Base-by-base conservation (phyloP, 176 grass and related monocot species). In the Rhipidocladum racemiflorum region DNA sequence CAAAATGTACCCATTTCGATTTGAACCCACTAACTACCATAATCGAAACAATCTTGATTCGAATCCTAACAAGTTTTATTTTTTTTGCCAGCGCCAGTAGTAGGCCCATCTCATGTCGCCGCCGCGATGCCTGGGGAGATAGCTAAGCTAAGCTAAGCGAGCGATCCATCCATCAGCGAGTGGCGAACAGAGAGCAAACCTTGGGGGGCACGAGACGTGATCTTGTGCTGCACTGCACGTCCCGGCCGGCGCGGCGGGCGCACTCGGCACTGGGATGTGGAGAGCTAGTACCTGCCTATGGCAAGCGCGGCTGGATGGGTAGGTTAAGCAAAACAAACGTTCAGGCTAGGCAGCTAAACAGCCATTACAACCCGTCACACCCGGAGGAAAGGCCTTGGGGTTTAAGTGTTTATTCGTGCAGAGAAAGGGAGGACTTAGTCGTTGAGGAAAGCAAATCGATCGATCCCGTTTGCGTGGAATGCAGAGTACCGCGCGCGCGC, bases 201-300 rank as follows among this genome's bases (percentile, higher is more conserved):
- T 85, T 89, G 64, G 82, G 27, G 70, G 14, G 82, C 87, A 89
- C 69, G 87, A 44, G 62, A 45, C 6, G 29, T 27, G 62, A 43
- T 35, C 81, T 85, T 89, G 42, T 53, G 82, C 82, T 43, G 81
- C 70, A 89, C 82, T 89, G 54, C 76, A 85, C 69, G 69, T 65
- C 28, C 2, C 60, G n/a, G n/a, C n/a, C 49, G 9, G 78, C 10
- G 21, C 17, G 50, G 10, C 57, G 44, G 56, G n/a, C 18, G 34
- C 44, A 45, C 24, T 27, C 17, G 0, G 5, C 17, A 20, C 50
- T 54, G 50, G 13, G 68, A 48, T 28, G 15, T 39, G 3, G 30
- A 68, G 39, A 20, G 21, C 13, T 12, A 7, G 20, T 3, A 11
- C 62, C 3, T 6, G n/a, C 17, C 50, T 8, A 46, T 0, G 44